phyloP scores from a whole-genome alignment of 495 filamentous ascomycete genomes.

The Penicillium waksmanii region DNA sequence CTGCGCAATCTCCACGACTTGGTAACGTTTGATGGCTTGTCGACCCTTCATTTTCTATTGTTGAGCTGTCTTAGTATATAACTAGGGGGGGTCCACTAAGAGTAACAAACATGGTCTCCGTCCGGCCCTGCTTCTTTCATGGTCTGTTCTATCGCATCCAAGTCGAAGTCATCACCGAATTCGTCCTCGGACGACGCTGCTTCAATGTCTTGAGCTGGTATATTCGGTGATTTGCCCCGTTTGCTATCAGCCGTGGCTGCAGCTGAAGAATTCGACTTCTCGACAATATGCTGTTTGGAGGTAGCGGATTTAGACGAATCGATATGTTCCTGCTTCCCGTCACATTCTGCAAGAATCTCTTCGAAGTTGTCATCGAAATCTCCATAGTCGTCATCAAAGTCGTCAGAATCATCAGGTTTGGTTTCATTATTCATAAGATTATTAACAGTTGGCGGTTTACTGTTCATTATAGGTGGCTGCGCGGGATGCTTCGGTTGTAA shows the following conservation, averaged over 20 bases:
- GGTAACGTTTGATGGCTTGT: constrained; percentile 80
- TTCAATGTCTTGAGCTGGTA: constrained; percentile 14
- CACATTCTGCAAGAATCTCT: constrained; percentile 45
- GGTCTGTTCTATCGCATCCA: constrained; percentile 49
- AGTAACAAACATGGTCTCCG: constrained; percentile 46
- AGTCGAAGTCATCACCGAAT: constrained; percentile 50
- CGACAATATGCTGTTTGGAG: constrained; percentile 7
- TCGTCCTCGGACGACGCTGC: constrained; percentile 41
- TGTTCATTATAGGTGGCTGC: constrained; percentile 3
- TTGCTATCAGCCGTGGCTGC: neutral
- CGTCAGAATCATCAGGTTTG: constrained; percentile 50
- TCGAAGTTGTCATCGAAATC: constrained; percentile 51
- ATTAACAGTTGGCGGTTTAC: constrained; percentile 14
- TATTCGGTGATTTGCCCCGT: constrained; percentile 1
- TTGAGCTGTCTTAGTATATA: constrained; percentile 47
- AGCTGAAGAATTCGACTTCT: constrained; percentile 10
- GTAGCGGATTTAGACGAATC: constrained; percentile 32
- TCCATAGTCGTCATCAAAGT: constrained; percentile 72
- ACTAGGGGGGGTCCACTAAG: constrained; percentile 39
- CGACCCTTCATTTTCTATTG: constrained; percentile 57
- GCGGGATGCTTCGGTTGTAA: constrained; percentile 11
- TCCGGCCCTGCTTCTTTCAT: constrained; percentile 41
- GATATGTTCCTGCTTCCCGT: constrained; percentile 55
- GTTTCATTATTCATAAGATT: constrained; percentile 56
- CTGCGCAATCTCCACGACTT: constrained; percentile 71